These are phyloP conservation scores for Pluteus cervinus DNA, from an alignment of 768 basidiomycete species.

Conservation along the genomic window DNA sequence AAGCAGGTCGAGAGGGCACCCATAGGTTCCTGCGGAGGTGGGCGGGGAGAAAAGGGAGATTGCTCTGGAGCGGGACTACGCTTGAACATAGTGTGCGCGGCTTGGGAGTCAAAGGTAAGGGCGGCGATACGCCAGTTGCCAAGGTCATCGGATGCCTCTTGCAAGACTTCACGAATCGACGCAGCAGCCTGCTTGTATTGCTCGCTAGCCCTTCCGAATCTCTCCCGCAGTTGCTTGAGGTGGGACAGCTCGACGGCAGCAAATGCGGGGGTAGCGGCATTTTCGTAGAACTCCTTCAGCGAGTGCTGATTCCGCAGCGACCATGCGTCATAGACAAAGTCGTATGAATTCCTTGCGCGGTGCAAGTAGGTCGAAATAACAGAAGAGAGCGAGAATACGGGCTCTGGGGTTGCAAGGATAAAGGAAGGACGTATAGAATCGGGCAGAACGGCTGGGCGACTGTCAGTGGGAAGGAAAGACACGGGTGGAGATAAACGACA, in stretches of 20 bases:
- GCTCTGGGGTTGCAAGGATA: slow-evolving; percentile 25
- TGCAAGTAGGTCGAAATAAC: slow-evolving; percentile 53
- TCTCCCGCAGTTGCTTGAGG: slow-evolving; percentile 40
- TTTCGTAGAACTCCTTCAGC: slow-evolving; percentile 48
- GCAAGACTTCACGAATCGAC: slow-evolving; percentile 43
- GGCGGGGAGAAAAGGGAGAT: slow-evolving; percentile 38
- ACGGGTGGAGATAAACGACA: slow-evolving; percentile 9
- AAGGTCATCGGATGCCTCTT: slow-evolving; percentile 29
- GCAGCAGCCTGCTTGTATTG: slow-evolving; percentile 44
- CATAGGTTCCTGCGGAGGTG: slow-evolving; percentile 46
- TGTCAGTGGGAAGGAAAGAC: slow-evolving; percentile 6
- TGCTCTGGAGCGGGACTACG: slow-evolving; percentile 36
- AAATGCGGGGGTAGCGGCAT: slow-evolving; percentile 45
- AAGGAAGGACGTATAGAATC: slow-evolving; percentile 43
- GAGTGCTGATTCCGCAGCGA: slow-evolving; percentile 25
- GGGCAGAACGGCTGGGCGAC: slow-evolving; percentile 49
- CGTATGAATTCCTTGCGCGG: slow-evolving; percentile 53
- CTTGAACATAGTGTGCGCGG: slow-evolving; percentile 19
- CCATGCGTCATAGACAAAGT: slow-evolving; percentile 41
- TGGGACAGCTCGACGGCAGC: slow-evolving; percentile 56
- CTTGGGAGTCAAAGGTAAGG: slow-evolving; percentile 37
- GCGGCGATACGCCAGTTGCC: slow-evolving; percentile 43
- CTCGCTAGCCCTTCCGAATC: slow-evolving; percentile 45
- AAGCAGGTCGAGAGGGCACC: slow-evolving; percentile 61
- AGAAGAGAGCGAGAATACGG: slow-evolving; percentile 37